phyloP scores from a whole-genome alignment of 345 rosid genomes.

The Eutrema japonicum region DNA sequence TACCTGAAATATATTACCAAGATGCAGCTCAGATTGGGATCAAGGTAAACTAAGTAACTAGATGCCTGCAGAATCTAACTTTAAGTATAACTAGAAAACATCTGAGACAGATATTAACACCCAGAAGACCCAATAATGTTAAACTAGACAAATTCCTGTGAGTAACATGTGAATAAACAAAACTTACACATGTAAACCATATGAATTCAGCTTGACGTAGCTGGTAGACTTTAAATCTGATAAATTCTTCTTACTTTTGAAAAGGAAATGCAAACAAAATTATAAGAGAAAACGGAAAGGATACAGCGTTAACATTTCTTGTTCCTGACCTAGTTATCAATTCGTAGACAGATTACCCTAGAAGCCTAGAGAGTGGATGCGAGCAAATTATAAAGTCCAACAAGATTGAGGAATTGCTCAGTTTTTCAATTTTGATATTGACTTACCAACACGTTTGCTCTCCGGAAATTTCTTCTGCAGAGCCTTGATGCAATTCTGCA shows the following conservation, averaged over 20 bases:
- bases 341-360: background rate
- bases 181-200: slow-evolving; percentile 1
- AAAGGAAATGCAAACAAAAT: background rate
- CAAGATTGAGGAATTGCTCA: slow-evolving; percentile 15
- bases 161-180: background rate
- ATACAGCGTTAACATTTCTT: background rate
- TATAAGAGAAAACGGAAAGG: background rate
- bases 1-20: slow-evolving; percentile 58
- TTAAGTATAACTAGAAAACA: slow-evolving; percentile 13
- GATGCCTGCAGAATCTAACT: slow-evolving; percentile 22
- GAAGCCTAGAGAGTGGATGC: slow-evolving; percentile 12
- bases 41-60: slow-evolving; percentile 18
- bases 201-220: background rate
- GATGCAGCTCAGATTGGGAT: slow-evolving; percentile 25
- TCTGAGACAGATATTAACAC: slow-evolving; percentile 16
- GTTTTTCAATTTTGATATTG: slow-evolving; percentile 17
- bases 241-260: background rate
- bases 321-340: slow-evolving; percentile 5
- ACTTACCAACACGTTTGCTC: slow-evolving; percentile 97
- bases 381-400: slow-evolving; percentile 15
- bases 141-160: slow-evolving; percentile 7
- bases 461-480: slow-evolving; percentile 79
- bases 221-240: background rate
- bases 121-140: slow-evolving; percentile 17
- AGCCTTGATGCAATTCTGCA: slow-evolving; percentile 83